Base-by-base conservation (phyloP, 257 asterid species). In the Leptodermis oblonga region DNA sequence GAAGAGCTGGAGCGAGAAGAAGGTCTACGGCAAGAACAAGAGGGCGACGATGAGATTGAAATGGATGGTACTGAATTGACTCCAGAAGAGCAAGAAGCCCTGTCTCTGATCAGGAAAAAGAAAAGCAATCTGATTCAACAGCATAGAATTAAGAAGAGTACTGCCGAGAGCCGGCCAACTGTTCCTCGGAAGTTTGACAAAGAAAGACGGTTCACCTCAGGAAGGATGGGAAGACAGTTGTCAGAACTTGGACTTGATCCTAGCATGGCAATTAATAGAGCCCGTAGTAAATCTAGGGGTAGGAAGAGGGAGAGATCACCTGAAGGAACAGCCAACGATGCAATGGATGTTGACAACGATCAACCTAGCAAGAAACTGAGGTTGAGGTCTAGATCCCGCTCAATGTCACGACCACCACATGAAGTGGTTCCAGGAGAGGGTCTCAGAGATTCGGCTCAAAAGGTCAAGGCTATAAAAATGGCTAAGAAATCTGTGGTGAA, bases 1-100 rank as follows among this genome's bases (percentile, higher is more conserved):
- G 97, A 94, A 81, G 97, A 94, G 75, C 81, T 94, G 83, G 97
- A 93, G 80, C 73, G 84, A 56, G 96, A 91, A 80, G 99, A 94
- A 78, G 82, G 90, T 60, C 83, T 72, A 67, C 91, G 82, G 33
- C 99, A 89, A 63, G 96, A 89, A n/a, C 81, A 86, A 20, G 95
- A 77, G 53, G 96, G 25, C 18, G 89, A 84, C 71, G 92, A 82
- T 28, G 96, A 85, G 77, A 79, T 86, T 34, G 97, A 94, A 80
- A 91, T 91, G 96, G 96, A 94, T 52, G 92, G 85, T n/a, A 82
- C 85, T 59, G 96, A 91, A 68, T 79, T 91, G 52, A 68, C 92
- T 20, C 86, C 96, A 3, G 97, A 86, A 80, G 92, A 91, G 76
- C 75, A 82, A 78, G 86, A 82, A 3, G 82, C 84, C 2, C 88